Conservation (phyloP, 192 early-diverging fungal genomes). For the Backusella sp. region DNA sequence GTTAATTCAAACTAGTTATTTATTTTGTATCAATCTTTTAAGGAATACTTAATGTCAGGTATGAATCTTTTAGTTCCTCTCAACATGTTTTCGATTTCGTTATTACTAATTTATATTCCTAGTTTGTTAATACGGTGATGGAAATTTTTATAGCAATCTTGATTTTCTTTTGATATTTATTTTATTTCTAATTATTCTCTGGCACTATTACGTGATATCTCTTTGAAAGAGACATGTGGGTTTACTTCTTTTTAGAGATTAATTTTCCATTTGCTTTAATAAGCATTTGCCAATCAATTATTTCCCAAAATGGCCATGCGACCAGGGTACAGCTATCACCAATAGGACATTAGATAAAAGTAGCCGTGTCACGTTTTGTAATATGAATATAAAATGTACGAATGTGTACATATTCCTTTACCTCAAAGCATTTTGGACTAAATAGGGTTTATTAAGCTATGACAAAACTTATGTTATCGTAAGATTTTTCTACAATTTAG, state of each 20-base stretch:
- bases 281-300: neutral
- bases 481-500: neutral
- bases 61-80: neutral
- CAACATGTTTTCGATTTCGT: neutral
- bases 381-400: neutral
- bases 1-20: neutral
- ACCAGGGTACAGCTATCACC: neutral
- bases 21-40: neutral
- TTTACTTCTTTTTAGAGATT: neutral
- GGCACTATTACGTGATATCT: neutral
- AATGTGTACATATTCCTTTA: neutral
- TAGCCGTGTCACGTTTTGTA: neutral
- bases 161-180: neutral
- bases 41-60: neutral
- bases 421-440: neutral
- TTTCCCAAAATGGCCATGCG: constrained; percentile 5
- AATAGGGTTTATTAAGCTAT: neutral
- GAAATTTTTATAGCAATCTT: neutral
- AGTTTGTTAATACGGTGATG: neutral
- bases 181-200: neutral
- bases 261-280: constrained; percentile 3
- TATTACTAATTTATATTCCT: neutral
- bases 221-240: neutral
- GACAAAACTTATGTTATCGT: neutral
- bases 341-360: neutral